Evolutionary conservation across 148 eudicot species (phyloP), one percentile per base, ranked within the genome.

Genomic region (Rhododendron williamsianum): DNA sequence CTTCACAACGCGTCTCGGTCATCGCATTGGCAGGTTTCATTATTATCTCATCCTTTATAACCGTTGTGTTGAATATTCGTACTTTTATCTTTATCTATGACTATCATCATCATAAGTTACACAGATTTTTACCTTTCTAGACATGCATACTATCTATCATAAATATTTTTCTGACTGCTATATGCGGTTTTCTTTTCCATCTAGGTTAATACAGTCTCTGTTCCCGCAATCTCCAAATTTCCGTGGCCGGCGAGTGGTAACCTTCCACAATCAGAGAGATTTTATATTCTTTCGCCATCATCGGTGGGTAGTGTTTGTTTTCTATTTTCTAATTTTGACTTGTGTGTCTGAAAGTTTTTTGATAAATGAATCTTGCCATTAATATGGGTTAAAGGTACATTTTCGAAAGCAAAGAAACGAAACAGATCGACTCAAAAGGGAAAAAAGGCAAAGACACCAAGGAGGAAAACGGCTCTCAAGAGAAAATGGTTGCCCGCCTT

Each of bases 251-350:
- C 90, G 99, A 83, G 99, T 95, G 79, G 99, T 94, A 60, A 95
- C 99, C 81, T 97, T 97, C 86, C 99, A 97, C 89, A 95, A 95
- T 89, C 99, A 97, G 84, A 93, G 99, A 48, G 99, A 97, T 87
- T 97, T 92, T 81, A 93, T 97, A 84, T 97, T 97, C 91, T 95
- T 97, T 88, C 98, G 99, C 74, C 99, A 97, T 90, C 99, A 97
- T 89, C 91, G 99, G 99, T 97, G 72, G 74, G 89, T 41, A 41
- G 45, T 86, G 15, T 67, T 16, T 12, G 41, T 46, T 76, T 21
- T 48, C 25, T 43, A 48, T 82, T 49, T 63, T 65, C 9, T 8
- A 36, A 25, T 30, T n/a, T 65, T 9, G 76, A 4, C 10, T 81
- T 63, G 13, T 21, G 19, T 25, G 15, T 4, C 4, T 49, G 74